These are phyloP conservation scores for Pecoramyces ruminantium DNA, from an alignment of 192 early-diverging fungal species.

Conservation along the genomic window DNA sequence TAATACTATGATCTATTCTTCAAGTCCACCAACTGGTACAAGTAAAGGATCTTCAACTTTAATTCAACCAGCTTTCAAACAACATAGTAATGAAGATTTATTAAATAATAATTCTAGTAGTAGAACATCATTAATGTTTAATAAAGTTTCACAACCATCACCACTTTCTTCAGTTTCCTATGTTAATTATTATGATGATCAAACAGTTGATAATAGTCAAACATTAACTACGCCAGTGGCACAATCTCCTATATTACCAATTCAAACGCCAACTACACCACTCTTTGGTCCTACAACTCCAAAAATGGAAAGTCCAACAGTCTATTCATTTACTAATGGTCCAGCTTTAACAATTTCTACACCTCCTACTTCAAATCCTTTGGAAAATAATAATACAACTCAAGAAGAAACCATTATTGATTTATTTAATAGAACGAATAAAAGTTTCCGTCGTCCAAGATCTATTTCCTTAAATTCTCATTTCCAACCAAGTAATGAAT, in stretches of 20 bases:
- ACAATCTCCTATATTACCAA: neutral
- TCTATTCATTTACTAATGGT: neutral
- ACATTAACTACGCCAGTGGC: neutral
- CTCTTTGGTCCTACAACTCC: neutral
- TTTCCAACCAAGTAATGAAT: neutral
- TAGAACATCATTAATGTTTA: neutral
- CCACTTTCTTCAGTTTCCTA: neutral
- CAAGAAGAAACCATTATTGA: neutral
- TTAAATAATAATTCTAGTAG: neutral
- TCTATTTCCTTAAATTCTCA: neutral
- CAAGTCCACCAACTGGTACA: no score
- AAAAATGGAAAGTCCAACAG: neutral
- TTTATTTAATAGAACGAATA: neutral
- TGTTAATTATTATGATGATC: neutral
- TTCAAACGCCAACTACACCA: neutral
- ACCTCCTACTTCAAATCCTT: neutral
- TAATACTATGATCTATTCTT: no score
- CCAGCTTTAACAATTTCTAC: neutral
- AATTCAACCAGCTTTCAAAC: neutral
- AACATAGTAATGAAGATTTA: neutral
- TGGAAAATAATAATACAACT: no score
- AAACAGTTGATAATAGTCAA: no score
- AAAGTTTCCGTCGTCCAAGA: neutral
- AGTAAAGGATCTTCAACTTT: neutral
- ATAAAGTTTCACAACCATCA: neutral